Evolutionary conservation across 345 rosid genomes (phyloP).

Genomic region (Cardamine chenopodiifolia): DNA sequence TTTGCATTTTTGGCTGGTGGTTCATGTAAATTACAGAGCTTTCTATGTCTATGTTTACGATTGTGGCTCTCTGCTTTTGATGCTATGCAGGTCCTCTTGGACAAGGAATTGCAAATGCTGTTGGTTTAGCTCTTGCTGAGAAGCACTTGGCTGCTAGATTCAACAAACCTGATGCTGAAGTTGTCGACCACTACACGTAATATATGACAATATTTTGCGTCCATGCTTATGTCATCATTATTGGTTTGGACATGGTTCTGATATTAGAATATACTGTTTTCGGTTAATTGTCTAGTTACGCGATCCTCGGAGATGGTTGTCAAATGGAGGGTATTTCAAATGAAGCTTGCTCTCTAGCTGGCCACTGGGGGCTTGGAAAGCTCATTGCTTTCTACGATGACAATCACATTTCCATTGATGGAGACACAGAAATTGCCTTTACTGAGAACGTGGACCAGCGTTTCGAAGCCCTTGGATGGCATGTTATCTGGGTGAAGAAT

Average conservation of each 20-base stretch:
- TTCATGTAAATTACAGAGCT: background rate
- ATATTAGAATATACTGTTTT: background rate
- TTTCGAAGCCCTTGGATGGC: slow-evolving; percentile 99
- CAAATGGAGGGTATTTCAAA: slow-evolving; percentile 97
- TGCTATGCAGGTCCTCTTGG: slow-evolving; percentile 82
- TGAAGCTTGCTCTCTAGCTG: slow-evolving; percentile 93
- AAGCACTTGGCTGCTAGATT: slow-evolving; percentile 89
- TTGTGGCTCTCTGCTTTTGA: slow-evolving; percentile 12
- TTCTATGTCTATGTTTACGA: background rate
- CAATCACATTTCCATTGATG: slow-evolving; percentile 98
- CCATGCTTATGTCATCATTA: slow-evolving; percentile 10
- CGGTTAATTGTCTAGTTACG: slow-evolving; percentile 54
- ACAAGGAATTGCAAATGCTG: slow-evolving; percentile 90
- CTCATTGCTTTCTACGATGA: slow-evolving; percentile 98
- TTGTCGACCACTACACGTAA: slow-evolving; percentile 93
- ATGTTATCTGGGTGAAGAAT: slow-evolving; percentile 99
- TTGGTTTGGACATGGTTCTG: slow-evolving; percentile 1
- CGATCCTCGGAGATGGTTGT: slow-evolving; percentile 91
- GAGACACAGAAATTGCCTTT: slow-evolving; percentile 96
- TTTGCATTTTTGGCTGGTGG: slow-evolving; percentile 9
- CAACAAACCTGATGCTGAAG: slow-evolving; percentile 80
- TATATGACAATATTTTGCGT: background rate
- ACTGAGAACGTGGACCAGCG: slow-evolving; percentile 85
- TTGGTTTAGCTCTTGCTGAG: slow-evolving; percentile 94
- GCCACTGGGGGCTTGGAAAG: slow-evolving; percentile 99